Evolutionary conservation across 2,329 filamentous ascomycete species (phyloP).

Genomic region (Cladosporium austrohemisphaericum): DNA sequence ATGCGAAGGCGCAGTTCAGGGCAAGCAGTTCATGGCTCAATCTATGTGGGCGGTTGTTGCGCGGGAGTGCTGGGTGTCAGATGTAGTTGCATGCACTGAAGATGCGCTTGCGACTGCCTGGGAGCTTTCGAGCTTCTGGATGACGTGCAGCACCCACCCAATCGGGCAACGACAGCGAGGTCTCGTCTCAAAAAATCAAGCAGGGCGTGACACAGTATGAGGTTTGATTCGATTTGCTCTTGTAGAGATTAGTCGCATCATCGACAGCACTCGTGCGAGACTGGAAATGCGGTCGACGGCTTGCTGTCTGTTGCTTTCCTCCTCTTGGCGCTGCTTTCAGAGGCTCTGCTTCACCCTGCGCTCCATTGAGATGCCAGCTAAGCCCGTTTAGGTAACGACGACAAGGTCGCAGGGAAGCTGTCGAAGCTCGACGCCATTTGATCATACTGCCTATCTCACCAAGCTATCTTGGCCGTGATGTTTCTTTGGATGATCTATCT

Average conservation of each 20-base stretch:
- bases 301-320: no score
- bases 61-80: no score
- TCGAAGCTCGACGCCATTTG: no score
- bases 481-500: no score
- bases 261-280: no score
- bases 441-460: background rate
- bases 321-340: no score
- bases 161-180: slow-evolving; percentile 13
- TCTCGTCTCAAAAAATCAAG: background rate
- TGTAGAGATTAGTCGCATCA: background rate
- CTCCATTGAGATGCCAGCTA: background rate
- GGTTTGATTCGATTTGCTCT: background rate
- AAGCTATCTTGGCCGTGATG: background rate
- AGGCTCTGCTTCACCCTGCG: no score
- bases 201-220: background rate
- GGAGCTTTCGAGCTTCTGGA: background rate
- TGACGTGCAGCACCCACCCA: slow-evolving; percentile 2
- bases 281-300: no score
- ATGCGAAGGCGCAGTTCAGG: slow-evolving; percentile 4
- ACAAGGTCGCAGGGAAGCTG: background rate
- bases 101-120: background rate
- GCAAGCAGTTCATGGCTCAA: no score
- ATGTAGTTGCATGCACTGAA: background rate
- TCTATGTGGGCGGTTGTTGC: no score
- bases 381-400: background rate